These are phyloP conservation scores for Rhodotorula kratochvilovae DNA, from an alignment of 768 basidiomycete species.

Conservation along the genomic window DNA sequence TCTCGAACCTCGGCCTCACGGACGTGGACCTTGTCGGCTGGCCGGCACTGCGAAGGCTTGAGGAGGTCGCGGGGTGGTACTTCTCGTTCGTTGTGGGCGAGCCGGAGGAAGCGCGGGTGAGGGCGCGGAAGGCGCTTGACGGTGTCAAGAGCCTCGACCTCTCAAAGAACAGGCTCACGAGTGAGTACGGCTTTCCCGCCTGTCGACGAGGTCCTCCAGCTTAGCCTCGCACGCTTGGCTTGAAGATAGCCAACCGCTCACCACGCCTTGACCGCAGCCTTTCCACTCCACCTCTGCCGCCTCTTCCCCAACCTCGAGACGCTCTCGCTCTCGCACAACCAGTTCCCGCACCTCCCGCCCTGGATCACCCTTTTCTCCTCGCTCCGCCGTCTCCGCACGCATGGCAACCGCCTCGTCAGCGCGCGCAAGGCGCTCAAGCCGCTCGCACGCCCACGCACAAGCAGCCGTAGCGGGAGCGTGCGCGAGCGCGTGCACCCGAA, in stretches of 20 bases:
- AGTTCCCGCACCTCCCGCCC: slow-evolving; percentile 17
- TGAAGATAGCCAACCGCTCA: too few relatives aligned
- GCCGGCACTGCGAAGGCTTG: background rate
- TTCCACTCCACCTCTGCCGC: slow-evolving; percentile 9
- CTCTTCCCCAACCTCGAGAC: slow-evolving; percentile 28
- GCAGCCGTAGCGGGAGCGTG: background rate
- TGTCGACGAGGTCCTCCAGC: background rate
- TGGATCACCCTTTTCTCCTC: slow-evolving; percentile 50
- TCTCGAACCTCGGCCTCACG: slow-evolving; percentile 9
- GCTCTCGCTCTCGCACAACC: slow-evolving; percentile 30
- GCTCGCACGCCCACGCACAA: background rate
- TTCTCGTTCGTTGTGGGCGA: background rate
- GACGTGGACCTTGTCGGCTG: background rate
- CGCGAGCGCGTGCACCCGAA: background rate
- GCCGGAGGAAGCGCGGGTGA: background rate
- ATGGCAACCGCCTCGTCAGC: slow-evolving; percentile 60
- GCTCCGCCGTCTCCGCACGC: slow-evolving; percentile 65
- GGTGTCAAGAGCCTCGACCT: slow-evolving; percentile 15
- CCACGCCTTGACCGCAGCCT: background rate
- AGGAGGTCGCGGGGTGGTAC: slow-evolving; percentile 19
- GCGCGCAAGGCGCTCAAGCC: slow-evolving; percentile 72
- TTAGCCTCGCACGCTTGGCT: too few relatives aligned
- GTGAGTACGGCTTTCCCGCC: background rate
- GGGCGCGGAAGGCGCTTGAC: slow-evolving; percentile 1
- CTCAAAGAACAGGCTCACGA: slow-evolving; percentile 14